A percentile compares a stretch with the other conserved stretches of the same genome.
These are phyloP conservation scores for Ziziphus jujuba DNA, from an alignment of 306 rosid genomes.

Conservation along the genomic window DNA sequence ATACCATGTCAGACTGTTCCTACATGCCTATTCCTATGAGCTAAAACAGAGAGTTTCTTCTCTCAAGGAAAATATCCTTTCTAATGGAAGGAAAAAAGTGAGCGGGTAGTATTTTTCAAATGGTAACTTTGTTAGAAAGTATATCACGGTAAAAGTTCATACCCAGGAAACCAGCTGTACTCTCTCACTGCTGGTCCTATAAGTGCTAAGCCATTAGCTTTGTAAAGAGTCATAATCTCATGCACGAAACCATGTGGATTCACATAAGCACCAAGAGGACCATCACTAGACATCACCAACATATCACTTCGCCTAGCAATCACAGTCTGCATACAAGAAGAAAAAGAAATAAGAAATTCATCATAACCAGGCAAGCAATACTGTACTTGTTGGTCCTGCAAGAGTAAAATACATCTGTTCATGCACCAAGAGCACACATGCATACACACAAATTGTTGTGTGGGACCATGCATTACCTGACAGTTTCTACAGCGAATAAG, in stretches of 20 bases:
- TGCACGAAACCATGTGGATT: conserved; percentile 70
- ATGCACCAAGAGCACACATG: not conserved
- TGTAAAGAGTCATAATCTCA: conserved; percentile 83
- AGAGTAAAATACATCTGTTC: not conserved
- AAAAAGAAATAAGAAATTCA: not conserved
- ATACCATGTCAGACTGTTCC: not conserved
- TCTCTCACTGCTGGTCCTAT: conserved; percentile 54
- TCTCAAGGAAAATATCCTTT: not conserved
- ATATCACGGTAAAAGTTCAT: conserved; percentile 32
- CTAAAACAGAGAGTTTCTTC: not conserved
- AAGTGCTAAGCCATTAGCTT: conserved; percentile 71
- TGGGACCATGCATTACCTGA: conserved; percentile 48
- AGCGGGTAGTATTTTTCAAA: not conserved
- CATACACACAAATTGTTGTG: not conserved
- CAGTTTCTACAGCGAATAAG: conserved; percentile 75
- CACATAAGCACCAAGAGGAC: conserved; percentile 96
- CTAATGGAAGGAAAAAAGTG: not conserved
- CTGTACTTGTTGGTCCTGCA: not conserved
- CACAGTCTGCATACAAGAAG: conserved; percentile 49
- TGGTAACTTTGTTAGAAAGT: not conserved
- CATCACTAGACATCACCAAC: conserved; percentile 93
- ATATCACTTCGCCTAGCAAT: conserved; percentile 88
- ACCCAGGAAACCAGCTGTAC: conserved; percentile 99
- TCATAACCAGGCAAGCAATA: not conserved
- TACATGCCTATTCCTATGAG: not conserved